phyloP scores from a whole-genome alignment of 208 protist species.

The Trypanosoma avium region DNA sequence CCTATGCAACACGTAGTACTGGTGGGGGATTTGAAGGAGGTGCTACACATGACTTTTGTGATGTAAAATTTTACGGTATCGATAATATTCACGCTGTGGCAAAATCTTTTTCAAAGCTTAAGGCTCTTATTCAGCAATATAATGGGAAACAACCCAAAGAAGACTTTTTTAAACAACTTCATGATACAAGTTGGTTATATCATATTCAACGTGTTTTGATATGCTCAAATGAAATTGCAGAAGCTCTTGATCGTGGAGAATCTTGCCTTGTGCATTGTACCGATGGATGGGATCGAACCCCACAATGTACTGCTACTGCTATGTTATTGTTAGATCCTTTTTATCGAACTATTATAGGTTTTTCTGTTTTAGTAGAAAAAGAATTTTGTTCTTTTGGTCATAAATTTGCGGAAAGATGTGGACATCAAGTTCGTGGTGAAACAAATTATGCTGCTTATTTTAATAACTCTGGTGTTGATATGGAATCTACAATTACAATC shows the following conservation, averaged over 20 bases:
- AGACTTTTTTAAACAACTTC: constrained; percentile 48
- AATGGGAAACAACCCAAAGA: constrained; percentile 52
- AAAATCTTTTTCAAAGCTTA: constrained; percentile 68
- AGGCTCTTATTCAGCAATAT: constrained; percentile 44
- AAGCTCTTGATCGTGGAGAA: constrained; percentile 45
- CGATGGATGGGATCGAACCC: constrained; percentile 96
- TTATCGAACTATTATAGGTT: constrained; percentile 94
- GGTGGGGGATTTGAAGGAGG: constrained; percentile 88
- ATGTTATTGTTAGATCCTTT: constrained; percentile 94
- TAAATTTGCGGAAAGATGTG: constrained; percentile 93
- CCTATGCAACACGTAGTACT: constrained; percentile 58
- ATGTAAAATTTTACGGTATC: constrained; percentile 78
- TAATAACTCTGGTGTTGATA: constrained; percentile 49
- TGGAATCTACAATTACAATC: constrained; percentile 28
- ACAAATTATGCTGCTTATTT: constrained; percentile 43
- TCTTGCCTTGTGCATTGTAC: constrained; percentile 93
- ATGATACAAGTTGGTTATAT: constrained; percentile 64
- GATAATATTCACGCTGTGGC: constrained; percentile 88
- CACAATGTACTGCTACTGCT: constrained; percentile 82
- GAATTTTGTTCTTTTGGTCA: constrained; percentile 96
- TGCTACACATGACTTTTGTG: constrained; percentile 65
- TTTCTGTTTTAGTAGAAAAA: constrained; percentile 94
- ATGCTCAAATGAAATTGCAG: constrained; percentile 43
- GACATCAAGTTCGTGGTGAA: constrained; percentile 59
- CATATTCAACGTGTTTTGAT: constrained; percentile 66